Base-by-base conservation (phyloP, 352 stramenopile species). In the Saprolegnia diclina region DNA sequence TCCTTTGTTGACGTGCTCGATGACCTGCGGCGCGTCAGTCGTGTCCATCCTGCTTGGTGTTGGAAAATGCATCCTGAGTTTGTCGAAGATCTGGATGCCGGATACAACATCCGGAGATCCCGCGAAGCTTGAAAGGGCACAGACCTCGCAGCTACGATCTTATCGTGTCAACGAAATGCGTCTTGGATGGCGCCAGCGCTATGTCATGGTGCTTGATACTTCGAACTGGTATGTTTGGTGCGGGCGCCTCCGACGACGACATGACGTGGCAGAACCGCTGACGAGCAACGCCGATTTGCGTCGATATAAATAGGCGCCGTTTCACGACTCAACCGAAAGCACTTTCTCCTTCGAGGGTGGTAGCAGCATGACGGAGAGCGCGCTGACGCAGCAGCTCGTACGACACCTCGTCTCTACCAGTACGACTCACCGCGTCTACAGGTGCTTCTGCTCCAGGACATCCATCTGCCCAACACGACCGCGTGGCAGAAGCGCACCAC, bases 1-100 rank as follows among this genome's bases (percentile, higher is more conserved):
- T 73, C 80, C 92, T 74, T 95, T 87, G 75, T 89, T 92, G 54
- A 97, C 83, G 81, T 99, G 95, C 79, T 99, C 96, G 67, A 99
- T 98, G 71, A 99, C 89, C 79, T 98, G 92, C 69, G 96, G 96
- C 64, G 95, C 96, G 67, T 98, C 88, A 21, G 91, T 98, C 53
- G 90, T 97, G 74, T 98, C 94, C 93, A 98, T 98, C 13, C 21
- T 79, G 38, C 56, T 65, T 53, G 7, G 14, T 44, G 5, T 38
- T 64, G 46, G 13, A 69, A 48, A 48, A 48, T 48, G 42, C 42
- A 5, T 35, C 2, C 29, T 35, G 13, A 45, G 7, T 48, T 10
- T 48, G 42, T 48, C 42, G 42, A 48, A 48, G 42, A 48, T 48
- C 2, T 48, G 42, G 13, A 14, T 14, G 2, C 42, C 42, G 42